A percentile compares a stretch with the other conserved stretches of the same genome.
Conservation (phyloP, 2,329 filamentous ascomycete genomes). For the Aspergillus candidus region DNA sequence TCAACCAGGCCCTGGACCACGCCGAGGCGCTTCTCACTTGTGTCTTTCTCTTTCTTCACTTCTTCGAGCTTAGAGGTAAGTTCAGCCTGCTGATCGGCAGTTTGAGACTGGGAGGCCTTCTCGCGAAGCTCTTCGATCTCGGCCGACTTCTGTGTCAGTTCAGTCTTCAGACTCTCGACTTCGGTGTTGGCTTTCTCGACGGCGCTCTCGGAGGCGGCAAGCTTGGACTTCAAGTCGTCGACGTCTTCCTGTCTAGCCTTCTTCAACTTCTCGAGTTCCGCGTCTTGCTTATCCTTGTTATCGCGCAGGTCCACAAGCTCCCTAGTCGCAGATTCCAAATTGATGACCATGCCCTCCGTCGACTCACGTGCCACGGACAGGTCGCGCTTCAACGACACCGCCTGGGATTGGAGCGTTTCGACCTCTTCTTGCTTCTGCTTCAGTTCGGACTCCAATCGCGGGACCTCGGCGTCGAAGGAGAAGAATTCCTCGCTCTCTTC, state of each 20-base stretch:
- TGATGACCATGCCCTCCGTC: conserved; percentile 58
- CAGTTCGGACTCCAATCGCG: conserved; percentile 70
- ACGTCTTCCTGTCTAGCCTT: conserved; percentile 37
- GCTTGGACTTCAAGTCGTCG: conserved; percentile 36
- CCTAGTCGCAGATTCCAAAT: conserved; percentile 60
- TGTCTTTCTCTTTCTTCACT: conserved; percentile 31
- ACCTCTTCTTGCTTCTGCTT: conserved; percentile 66
- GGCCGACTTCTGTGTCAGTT: conserved; percentile 37
- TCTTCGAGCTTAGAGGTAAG: conserved; percentile 28
- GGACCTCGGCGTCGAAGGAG: conserved; percentile 83
- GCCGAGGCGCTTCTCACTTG: conserved; percentile 47
- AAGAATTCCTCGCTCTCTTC: conserved; percentile 68
- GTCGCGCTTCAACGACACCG: conserved; percentile 63
- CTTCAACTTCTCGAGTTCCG: conserved; percentile 42
- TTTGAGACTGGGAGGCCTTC: conserved; percentile 19
- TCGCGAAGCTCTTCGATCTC: conserved; percentile 34
- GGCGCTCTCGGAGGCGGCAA: conserved; percentile 27
- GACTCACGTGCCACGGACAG: conserved; percentile 66
- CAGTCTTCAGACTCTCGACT: conserved; percentile 29
- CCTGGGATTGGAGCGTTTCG: conserved; percentile 61
- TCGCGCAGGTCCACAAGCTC: conserved; percentile 56
- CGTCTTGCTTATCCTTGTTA: conserved; percentile 44
- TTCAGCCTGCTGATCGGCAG: conserved; percentile 18
- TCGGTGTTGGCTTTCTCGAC: conserved; percentile 24
- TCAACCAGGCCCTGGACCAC: conserved; percentile 52